A percentile compares a stretch with the other conserved stretches of the same genome.
Conservation (phyloP, 192 early-diverging fungal species). For the Diversispora eburnea region DNA sequence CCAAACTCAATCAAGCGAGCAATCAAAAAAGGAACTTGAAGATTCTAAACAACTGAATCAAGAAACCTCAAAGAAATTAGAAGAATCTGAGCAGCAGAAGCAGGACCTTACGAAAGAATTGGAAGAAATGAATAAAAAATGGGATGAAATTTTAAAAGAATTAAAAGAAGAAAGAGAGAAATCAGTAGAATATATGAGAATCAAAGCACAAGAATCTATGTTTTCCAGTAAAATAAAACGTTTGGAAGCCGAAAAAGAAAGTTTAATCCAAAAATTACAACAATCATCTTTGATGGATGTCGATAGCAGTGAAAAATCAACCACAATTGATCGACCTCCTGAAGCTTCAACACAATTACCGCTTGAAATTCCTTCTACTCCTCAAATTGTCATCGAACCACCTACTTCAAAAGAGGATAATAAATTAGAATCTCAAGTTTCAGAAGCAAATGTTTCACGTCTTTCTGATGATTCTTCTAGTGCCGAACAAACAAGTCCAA, state of each 20-base stretch:
- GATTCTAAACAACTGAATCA: neutral
- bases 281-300: too few relatives aligned
- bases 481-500: too few relatives aligned
- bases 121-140: neutral
- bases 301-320: too few relatives aligned
- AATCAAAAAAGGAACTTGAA: slow-evolving; percentile 4
- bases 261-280: too few relatives aligned
- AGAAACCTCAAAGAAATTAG: neutral
- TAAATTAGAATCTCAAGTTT: too few relatives aligned
- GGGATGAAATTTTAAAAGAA: neutral
- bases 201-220: slow-evolving; percentile 5
- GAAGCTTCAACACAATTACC: too few relatives aligned
- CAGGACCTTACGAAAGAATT: neutral
- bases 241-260: slow-evolving; percentile 5
- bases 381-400: too few relatives aligned
- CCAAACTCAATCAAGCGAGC: neutral
- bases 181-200: neutral
- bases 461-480: too few relatives aligned
- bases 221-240: neutral
- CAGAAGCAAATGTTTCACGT: too few relatives aligned
- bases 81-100: neutral
- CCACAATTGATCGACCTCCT: too few relatives aligned
- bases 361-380: too few relatives aligned
- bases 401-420: too few relatives aligned
- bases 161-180: slow-evolving; percentile 1